Conservation (phyloP, 1,284 basidiomycete species). For the Leccinum pseudoinsigne region DNA sequence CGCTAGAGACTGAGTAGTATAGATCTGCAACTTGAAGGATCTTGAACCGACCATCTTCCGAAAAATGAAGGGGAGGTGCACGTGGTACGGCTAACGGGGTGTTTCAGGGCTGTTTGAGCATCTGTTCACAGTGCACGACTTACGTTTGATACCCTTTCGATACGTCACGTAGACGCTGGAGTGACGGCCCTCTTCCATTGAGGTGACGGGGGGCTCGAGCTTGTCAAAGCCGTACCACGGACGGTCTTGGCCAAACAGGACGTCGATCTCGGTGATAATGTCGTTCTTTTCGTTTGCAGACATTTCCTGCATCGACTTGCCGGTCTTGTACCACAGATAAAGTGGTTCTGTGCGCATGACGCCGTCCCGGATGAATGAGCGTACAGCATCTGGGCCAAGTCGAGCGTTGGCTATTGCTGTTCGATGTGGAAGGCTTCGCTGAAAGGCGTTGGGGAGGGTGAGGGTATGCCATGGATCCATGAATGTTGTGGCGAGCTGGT, state of each 20-base stretch:
- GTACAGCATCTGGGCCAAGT: too few relatives aligned
- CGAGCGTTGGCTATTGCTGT: too few relatives aligned
- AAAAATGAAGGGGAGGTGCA: constrained; percentile 78
- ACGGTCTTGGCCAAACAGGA: constrained; percentile 77
- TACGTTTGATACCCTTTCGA: constrained; percentile 67
- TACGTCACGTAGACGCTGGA: constrained; percentile 61
- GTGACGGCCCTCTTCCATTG: constrained; percentile 37
- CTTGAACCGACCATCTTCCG: constrained; percentile 80
- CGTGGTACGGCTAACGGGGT: constrained; percentile 55
- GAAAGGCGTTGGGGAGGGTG: too few relatives aligned
- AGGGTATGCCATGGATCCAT: too few relatives aligned
- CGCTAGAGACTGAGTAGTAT: constrained; percentile 79
- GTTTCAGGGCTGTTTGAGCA: not conserved
- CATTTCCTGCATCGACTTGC: constrained; percentile 61
- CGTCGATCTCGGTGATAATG: constrained; percentile 86
- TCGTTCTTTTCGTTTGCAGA: constrained; percentile 54
- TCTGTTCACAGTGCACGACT: constrained; percentile 25
- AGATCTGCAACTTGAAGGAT: constrained; percentile 91
- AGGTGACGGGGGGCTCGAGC: constrained; percentile 56
- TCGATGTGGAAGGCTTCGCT: too few relatives aligned
- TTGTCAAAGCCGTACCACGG: constrained; percentile 86
- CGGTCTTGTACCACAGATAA: constrained; percentile 75
- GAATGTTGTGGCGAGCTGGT: too few relatives aligned
- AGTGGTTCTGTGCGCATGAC: constrained; percentile 50
- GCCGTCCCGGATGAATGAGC: constrained; percentile 46